Conservation (phyloP, 2,329 filamentous ascomycete genomes). For the Aspergillus candidus region DNA sequence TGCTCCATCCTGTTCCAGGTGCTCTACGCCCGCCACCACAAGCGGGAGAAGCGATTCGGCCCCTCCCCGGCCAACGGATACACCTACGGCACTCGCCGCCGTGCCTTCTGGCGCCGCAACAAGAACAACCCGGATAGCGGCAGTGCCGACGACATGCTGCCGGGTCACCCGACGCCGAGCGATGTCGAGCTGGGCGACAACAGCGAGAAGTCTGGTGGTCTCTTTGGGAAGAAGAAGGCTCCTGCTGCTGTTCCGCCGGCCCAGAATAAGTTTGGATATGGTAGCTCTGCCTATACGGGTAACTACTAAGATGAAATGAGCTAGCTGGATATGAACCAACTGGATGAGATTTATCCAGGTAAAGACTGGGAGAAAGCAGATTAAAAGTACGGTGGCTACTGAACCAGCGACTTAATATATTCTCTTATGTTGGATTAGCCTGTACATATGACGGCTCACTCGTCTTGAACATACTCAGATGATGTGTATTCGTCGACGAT, state of each 20-base stretch:
- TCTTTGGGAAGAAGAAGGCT: conserved; percentile 19
- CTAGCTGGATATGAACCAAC: too few relatives aligned
- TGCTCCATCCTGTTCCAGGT: conserved; percentile 65
- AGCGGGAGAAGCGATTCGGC: conserved; percentile 67
- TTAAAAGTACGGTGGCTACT: too few relatives aligned
- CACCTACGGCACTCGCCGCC: conserved; percentile 50
- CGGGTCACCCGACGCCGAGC: conserved; percentile 33
- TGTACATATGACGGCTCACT: too few relatives aligned
- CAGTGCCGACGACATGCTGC: conserved; percentile 30
- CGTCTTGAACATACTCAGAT: too few relatives aligned
- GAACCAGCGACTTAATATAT: not conserved
- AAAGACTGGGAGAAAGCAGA: not conserved
- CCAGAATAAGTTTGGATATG: conserved; percentile 23
- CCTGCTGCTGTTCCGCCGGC: conserved; percentile 1
- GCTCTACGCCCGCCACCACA: conserved; percentile 62
- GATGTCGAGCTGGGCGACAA: conserved; percentile 30
- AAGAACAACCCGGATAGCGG: conserved; percentile 38
- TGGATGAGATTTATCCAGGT: too few relatives aligned
- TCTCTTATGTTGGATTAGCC: not conserved
- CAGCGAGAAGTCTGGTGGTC: conserved; percentile 10
- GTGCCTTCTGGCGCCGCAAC: conserved; percentile 36
- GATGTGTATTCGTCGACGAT: too few relatives aligned
- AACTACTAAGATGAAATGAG: conserved; percentile 17
- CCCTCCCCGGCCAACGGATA: conserved; percentile 62
- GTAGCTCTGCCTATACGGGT: conserved; percentile 28